These are phyloP conservation scores for Emergomyces pasteurianus DNA, from an alignment of 2,329 filamentous ascomycete species.

Conservation along the genomic window DNA sequence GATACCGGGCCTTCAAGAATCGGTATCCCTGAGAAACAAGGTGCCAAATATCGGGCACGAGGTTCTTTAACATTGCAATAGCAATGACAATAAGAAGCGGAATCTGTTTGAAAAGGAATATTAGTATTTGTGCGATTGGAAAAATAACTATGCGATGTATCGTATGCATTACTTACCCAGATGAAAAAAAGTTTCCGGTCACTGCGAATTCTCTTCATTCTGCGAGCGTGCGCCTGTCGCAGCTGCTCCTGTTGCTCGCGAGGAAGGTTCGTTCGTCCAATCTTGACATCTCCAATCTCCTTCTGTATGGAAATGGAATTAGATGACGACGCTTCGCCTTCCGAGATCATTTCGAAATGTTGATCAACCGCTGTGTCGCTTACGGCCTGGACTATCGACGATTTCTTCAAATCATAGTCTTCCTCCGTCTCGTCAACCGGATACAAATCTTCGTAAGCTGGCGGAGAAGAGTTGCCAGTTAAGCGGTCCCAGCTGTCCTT, in stretches of 20 bases:
- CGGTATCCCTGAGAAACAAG: slow-evolving; percentile 27
- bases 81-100: slow-evolving; percentile 36
- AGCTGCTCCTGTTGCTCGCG: slow-evolving; percentile 37
- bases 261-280: slow-evolving; percentile 32
- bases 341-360: slow-evolving; percentile 29
- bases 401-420: slow-evolving; percentile 33
- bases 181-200: slow-evolving; percentile 43
- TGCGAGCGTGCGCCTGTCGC: slow-evolving; percentile 33
- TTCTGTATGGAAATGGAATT: slow-evolving; percentile 11
- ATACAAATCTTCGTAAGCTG: slow-evolving; percentile 70
- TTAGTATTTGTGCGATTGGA: slow-evolving; percentile 3
- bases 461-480: slow-evolving; percentile 46
- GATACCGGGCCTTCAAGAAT: slow-evolving; percentile 20
- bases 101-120: slow-evolving; percentile 27
- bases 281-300: slow-evolving; percentile 30
- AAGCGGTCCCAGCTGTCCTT: slow-evolving; percentile 52
- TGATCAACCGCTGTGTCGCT: slow-evolving; percentile 34
- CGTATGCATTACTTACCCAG: slow-evolving; percentile 32
- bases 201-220: slow-evolving; percentile 37
- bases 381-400: slow-evolving; percentile 31
- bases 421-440: slow-evolving; percentile 35
- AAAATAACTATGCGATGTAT: neutral
- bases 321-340: slow-evolving; percentile 1
- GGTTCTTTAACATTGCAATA: slow-evolving; percentile 34
- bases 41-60: slow-evolving; percentile 31